Evolutionary conservation across 1,284 basidiomycete species (phyloP), one percentile per base, ranked within the genome.

Genomic region (Cryptococcus jaspeensis): DNA sequence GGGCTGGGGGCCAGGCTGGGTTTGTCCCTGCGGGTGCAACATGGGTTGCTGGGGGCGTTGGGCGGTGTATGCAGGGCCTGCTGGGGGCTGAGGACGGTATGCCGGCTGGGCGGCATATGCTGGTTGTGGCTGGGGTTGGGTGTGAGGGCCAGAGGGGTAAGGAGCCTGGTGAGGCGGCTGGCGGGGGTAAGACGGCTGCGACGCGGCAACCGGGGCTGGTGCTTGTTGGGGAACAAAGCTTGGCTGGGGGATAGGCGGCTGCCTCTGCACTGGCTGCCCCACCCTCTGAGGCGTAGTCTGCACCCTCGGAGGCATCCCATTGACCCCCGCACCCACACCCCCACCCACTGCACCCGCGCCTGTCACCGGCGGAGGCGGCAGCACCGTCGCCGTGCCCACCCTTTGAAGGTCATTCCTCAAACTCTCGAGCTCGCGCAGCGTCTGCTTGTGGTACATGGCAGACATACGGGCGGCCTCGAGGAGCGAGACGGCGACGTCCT

Each of bases 381-480:
- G 9, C 28, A 32, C 41, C 12, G 53, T 56, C 1, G 52, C 49
- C 11, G 52, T 55, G 11, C 68, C 69, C 41, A 77, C 69, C 16
- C 65, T 67, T 18, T 64, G 61, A 46, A 97, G 80, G 69, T 95
- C 92, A 1, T 82, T 83, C 59, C 84, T 81, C 39, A 96, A 83
- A n/a, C 88, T 82, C 71, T 95, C 92, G 12, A 95, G 81, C 73
- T 96, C 93, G 53, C 87, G 85, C 53, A 96, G 80, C 8, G 89
- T 80, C 72, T 93, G 90, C 60, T 86, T 84, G 72, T 96, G 93
- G 72, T 92, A 95, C 80, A 92, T 86, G 66, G 96, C 85, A 40
- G 87, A 87, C 32, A 91, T 88, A 22, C 92, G 85, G 11, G 90
- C 90, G 72, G 96, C 91, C 74, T 96, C 92, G 52, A 96, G 85